These are phyloP conservation scores for Solanum corneliomulleri DNA, from an alignment of 257 asterid species.

Conservation along the genomic window DNA sequence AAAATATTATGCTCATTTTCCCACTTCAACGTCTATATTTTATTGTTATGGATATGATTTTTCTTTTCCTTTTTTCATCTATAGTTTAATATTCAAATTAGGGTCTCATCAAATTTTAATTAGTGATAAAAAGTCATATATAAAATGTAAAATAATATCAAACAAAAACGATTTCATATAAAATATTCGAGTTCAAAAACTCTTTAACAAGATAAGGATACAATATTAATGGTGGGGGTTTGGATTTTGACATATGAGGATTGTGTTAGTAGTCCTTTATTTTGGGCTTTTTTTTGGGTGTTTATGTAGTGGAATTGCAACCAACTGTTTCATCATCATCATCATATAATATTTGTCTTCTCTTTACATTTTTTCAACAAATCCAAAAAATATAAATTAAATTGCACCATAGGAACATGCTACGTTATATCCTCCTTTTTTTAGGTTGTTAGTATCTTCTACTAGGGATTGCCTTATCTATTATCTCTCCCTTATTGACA, in stretches of 20 bases:
- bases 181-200: background rate
- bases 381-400: background rate
- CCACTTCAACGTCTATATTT: background rate
- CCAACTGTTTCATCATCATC: background rate
- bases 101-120: rapidly evolving
- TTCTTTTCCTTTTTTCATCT: background rate
- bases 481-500: background rate
- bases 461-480: background rate
- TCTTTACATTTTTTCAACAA: background rate
- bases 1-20: too few species aligned
- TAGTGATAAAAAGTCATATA: background rate
- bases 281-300: background rate
- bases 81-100: rapidly evolving
- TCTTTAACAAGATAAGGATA: background rate
- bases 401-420: background rate
- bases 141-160: rapidly evolving
- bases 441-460: background rate
- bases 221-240: background rate
- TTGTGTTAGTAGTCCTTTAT: background rate
- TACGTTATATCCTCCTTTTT: background rate
- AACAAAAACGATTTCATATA: background rate
- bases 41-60: background rate
- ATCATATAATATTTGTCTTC: slow-evolving; percentile 5
- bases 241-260: background rate
- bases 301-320: background rate